Conservation (phyloP, 2,329 filamentous ascomycete species). For the Sporothrix mexicana region DNA sequence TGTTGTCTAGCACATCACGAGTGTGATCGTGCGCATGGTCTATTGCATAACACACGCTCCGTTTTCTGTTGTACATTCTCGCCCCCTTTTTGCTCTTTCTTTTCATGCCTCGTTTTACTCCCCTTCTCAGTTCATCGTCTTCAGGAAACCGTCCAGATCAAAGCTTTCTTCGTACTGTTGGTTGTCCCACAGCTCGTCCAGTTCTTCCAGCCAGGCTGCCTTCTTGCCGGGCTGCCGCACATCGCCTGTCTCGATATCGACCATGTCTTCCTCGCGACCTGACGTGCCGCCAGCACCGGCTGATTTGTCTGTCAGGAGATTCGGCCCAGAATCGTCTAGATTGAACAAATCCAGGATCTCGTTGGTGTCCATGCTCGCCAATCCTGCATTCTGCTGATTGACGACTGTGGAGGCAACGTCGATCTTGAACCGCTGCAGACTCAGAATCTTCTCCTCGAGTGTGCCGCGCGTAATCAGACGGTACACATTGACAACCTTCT, state of each 20-base stretch:
- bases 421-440: slow-evolving; percentile 98
- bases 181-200: slow-evolving; percentile 97
- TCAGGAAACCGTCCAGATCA: slow-evolving; percentile 92
- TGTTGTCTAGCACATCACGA: background rate
- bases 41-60: slow-evolving; percentile 3
- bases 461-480: slow-evolving; percentile 94
- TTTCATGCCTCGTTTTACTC: background rate
- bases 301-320: slow-evolving; percentile 65
- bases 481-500: slow-evolving; percentile 99
- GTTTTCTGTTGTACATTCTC: slow-evolving; percentile 10
- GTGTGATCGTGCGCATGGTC: background rate
- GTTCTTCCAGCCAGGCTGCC: slow-evolving; percentile 85
- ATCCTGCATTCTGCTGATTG: slow-evolving; percentile 96
- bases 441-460: slow-evolving; percentile 97
- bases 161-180: slow-evolving; percentile 98
- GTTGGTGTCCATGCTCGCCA: slow-evolving; percentile 96
- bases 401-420: slow-evolving; percentile 98
- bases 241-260: slow-evolving; percentile 90
- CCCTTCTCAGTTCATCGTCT: slow-evolving; percentile 75
- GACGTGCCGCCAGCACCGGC: slow-evolving; percentile 44
- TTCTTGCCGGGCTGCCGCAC: slow-evolving; percentile 95
- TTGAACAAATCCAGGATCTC: slow-evolving; percentile 98
- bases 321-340: slow-evolving; percentile 77
- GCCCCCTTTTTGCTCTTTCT: background rate
- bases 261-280: slow-evolving; percentile 81